phyloP scores from a whole-genome alignment of 2,329 filamentous ascomycete species.

The Cyphellophora attinorum region DNA sequence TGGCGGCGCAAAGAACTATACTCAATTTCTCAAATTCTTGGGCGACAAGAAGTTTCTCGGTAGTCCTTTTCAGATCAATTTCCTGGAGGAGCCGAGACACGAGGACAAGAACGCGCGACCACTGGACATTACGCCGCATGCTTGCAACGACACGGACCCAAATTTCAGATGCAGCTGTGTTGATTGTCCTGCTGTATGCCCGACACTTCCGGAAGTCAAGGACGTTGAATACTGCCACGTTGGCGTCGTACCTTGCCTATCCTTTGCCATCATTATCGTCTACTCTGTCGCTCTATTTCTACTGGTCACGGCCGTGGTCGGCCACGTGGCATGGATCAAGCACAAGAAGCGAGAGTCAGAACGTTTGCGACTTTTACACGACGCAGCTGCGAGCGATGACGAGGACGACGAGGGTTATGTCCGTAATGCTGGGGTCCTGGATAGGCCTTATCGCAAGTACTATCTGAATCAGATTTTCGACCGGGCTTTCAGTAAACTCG shows the following conservation, averaged over 20 bases:
- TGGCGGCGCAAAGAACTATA: slow-evolving; percentile 84
- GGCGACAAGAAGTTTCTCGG: slow-evolving; percentile 81
- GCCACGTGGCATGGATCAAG: slow-evolving; percentile 65
- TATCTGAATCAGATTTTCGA: slow-evolving; percentile 76
- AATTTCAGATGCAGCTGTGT: slow-evolving; percentile 85
- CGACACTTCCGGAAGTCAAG: slow-evolving; percentile 67
- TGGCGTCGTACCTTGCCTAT: slow-evolving; percentile 81
- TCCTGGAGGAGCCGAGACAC: slow-evolving; percentile 48
- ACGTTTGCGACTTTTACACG: slow-evolving; percentile 76
- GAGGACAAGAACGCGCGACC: slow-evolving; percentile 61
- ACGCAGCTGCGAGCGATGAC: slow-evolving; percentile 74
- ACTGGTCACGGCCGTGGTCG: slow-evolving; percentile 56
- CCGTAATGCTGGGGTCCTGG: slow-evolving; percentile 64
- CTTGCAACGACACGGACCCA: slow-evolving; percentile 82
- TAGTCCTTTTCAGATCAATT: slow-evolving; percentile 98
- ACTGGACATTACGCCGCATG: slow-evolving; percentile 63
- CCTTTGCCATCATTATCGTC: slow-evolving; percentile 80
- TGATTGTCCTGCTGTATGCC: slow-evolving; percentile 81
- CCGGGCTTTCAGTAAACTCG: slow-evolving; percentile 67
- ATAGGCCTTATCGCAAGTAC: slow-evolving; percentile 71
- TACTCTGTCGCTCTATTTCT: slow-evolving; percentile 68
- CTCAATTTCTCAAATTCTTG: slow-evolving; percentile 78
- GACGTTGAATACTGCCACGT: slow-evolving; percentile 66
- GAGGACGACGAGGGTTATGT: slow-evolving; percentile 66
- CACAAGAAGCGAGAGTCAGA: slow-evolving; percentile 69